These are phyloP conservation scores for Mucor plumbeus DNA, from an alignment of 371 early-diverging fungal species.

Conservation along the genomic window DNA sequence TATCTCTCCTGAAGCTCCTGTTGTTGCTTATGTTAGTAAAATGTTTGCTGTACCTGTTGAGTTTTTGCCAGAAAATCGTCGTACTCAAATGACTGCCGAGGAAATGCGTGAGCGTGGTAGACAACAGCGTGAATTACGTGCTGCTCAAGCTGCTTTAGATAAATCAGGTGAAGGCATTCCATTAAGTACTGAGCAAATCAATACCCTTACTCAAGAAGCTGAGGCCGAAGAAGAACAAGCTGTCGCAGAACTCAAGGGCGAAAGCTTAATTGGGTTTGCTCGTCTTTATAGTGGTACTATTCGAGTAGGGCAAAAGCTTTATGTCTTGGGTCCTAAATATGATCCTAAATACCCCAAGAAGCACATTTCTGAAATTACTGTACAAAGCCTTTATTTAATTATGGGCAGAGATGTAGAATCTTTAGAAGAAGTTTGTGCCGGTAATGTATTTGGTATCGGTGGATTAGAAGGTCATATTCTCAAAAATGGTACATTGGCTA, in stretches of 20 bases:
- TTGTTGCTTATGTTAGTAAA: constrained; percentile 91
- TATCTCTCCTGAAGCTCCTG: constrained; percentile 55
- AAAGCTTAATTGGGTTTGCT: constrained; percentile 88
- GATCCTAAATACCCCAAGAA: constrained; percentile 69
- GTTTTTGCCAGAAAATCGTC: constrained; percentile 75
- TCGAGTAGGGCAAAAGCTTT: constrained; percentile 82
- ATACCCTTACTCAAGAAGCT: constrained; percentile 32
- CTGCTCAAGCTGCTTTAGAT: constrained; percentile 29
- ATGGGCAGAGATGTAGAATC: constrained; percentile 95
- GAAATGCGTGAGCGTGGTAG: constrained; percentile 88
- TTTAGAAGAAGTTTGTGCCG: constrained; percentile 87
- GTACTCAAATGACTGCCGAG: constrained; percentile 80
- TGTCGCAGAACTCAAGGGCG: constrained; percentile 38
- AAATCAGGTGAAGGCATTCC: constrained; percentile 50
- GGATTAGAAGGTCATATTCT: constrained; percentile 88
- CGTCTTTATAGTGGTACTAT: constrained; percentile 92
- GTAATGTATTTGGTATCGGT: constrained; percentile 95
- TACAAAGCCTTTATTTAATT: constrained; percentile 85
- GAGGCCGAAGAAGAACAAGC: constrained; percentile 32
- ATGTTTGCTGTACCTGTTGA: constrained; percentile 86
- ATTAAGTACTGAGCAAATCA: constrained; percentile 14
- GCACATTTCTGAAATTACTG: constrained; percentile 72
- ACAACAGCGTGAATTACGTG: constrained; percentile 49
- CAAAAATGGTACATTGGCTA: constrained; percentile 90
- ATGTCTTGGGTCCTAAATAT: constrained; percentile 95